phyloP scores from a whole-genome alignment of 345 rosid species.

The Hibiscus syriacus region DNA sequence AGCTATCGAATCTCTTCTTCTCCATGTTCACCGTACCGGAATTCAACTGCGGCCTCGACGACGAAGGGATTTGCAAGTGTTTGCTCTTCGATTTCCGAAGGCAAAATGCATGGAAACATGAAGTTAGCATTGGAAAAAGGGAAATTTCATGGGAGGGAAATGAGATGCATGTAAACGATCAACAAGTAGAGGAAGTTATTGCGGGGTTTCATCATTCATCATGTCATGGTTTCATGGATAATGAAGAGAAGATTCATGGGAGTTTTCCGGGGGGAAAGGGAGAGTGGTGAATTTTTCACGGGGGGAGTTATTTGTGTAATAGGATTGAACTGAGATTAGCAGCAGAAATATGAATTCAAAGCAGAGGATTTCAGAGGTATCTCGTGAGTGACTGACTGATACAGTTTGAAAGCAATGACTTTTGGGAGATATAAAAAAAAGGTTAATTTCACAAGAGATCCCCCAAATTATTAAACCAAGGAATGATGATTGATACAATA shows the following conservation, averaged over 20 bases:
- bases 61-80: slow-evolving; percentile 36
- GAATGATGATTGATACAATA: no score
- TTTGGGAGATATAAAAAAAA: not conserved
- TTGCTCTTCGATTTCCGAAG: slow-evolving; percentile 50
- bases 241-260: slow-evolving; percentile 2
- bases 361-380: slow-evolving; percentile 57
- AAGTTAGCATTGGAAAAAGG: slow-evolving; percentile 40
- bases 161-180: slow-evolving; percentile 16
- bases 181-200: slow-evolving; percentile 16
- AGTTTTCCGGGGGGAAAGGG: slow-evolving; percentile 19
- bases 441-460: no score
- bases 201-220: slow-evolving; percentile 21
- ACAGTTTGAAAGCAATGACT: slow-evolving; percentile 37
- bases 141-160: slow-evolving; percentile 10
- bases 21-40: slow-evolving; percentile 77
- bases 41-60: slow-evolving; percentile 40
- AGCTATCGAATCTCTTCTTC: slow-evolving; percentile 83
- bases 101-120: slow-evolving; percentile 74
- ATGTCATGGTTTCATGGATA: slow-evolving; percentile 18
- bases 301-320: slow-evolving; percentile 13
- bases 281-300: slow-evolving; percentile 17
- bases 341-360: slow-evolving; percentile 53
- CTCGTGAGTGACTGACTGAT: slow-evolving; percentile 93
- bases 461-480: no score
- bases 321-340: slow-evolving; percentile 21